These are phyloP conservation scores for Stephania yunnanensis DNA, from an alignment of 164 flowering plant genomes.

Conservation along the genomic window DNA sequence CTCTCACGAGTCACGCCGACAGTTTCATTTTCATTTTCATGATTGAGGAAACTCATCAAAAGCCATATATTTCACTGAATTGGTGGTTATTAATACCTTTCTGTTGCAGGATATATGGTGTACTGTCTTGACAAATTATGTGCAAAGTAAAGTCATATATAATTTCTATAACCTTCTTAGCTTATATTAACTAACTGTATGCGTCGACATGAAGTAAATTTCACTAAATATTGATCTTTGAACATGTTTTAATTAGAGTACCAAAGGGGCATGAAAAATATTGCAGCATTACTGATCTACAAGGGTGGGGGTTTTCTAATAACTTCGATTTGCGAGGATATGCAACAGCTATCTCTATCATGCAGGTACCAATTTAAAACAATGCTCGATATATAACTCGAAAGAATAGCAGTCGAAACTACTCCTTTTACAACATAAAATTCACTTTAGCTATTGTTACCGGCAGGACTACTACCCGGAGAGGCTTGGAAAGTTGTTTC, in stretches of 20 bases:
- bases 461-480: slow-evolving; percentile 85
- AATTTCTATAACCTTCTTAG: neutral
- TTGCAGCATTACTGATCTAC: slow-evolving; percentile 47
- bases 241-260: slow-evolving; percentile 33
- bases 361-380: slow-evolving; percentile 47
- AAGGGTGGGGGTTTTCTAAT: slow-evolving; percentile 80
- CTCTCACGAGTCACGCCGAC: neutral
- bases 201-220: neutral
- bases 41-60: neutral
- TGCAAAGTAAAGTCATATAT: slow-evolving; percentile 39
- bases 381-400: neutral
- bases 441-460: neutral
- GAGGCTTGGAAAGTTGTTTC: slow-evolving; percentile 64
- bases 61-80: neutral
- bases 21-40: neutral
- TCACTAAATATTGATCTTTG: neutral
- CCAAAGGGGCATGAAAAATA: slow-evolving; percentile 70
- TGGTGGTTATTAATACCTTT: neutral
- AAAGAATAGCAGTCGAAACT: neutral
- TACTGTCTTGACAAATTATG: slow-evolving; percentile 58
- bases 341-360: slow-evolving; percentile 54
- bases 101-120: slow-evolving; percentile 50
- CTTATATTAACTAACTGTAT: neutral
- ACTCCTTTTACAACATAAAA: neutral
- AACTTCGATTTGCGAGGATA: slow-evolving; percentile 60